Evolutionary conservation across 176 grass and related monocot species (phyloP).

Genomic region (Aechmea fasciata): DNA sequence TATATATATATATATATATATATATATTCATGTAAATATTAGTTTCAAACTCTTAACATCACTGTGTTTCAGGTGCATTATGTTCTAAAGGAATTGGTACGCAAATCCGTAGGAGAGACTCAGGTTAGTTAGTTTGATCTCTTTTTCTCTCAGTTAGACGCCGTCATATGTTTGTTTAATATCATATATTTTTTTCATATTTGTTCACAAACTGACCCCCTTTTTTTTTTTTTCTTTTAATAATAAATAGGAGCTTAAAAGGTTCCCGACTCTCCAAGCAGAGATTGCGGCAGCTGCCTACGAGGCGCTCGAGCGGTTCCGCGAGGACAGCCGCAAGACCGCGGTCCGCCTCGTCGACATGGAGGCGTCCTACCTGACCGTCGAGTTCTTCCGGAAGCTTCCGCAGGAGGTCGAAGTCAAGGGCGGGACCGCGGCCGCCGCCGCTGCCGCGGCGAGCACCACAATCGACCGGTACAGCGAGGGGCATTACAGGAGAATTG

Average conservation of each 20-base stretch:
- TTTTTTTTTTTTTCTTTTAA: not conserved
- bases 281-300: constrained; percentile 43
- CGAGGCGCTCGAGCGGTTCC: constrained; percentile 42
- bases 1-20: too few relatives aligned
- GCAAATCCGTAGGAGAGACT: constrained; percentile 61
- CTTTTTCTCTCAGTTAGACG: not conserved
- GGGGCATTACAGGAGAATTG: constrained; percentile 64
- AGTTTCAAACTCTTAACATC: not conserved
- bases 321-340: constrained; percentile 54
- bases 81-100: constrained; percentile 58
- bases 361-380: constrained; percentile 59
- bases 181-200: not conserved
- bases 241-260: constrained; percentile 41
- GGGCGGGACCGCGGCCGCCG: constrained; percentile 3
- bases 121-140: constrained; percentile 22
- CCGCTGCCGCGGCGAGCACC: constrained; percentile 9
- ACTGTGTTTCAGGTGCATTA: constrained; percentile 37
- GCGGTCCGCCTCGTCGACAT: constrained; percentile 61
- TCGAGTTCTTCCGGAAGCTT: constrained; percentile 64
- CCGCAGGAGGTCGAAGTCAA: constrained; percentile 42
- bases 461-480: constrained; percentile 46
- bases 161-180: not conserved
- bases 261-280: constrained; percentile 57
- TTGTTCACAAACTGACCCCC: constrained; percentile 4
- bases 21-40: too few relatives aligned